Evolutionary conservation across 768 basidiomycete genomes (phyloP).

Genomic region (Serendipita sp.): DNA sequence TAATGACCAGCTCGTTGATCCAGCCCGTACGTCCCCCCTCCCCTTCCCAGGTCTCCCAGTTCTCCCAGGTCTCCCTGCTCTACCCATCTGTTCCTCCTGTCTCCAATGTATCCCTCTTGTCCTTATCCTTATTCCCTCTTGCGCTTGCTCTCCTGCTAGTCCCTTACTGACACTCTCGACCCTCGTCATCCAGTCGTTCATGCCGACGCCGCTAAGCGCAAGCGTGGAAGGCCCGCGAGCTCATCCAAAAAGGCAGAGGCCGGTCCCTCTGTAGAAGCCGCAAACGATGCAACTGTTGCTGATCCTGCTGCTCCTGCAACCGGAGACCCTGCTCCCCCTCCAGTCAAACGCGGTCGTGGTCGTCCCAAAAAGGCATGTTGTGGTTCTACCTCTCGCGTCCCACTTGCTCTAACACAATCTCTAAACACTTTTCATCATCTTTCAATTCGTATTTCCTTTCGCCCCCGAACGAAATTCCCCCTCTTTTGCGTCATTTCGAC

Average conservation of each 20-base stretch:
- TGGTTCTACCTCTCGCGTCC: background rate
- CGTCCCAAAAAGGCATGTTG: constrained; percentile 41
- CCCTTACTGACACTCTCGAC: background rate
- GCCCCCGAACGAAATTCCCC: constrained; percentile 14
- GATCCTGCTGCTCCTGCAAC: background rate
- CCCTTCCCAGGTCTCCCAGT: background rate
- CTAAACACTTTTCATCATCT: constrained; percentile 10
- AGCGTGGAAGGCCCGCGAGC: background rate
- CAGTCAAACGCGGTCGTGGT: constrained; percentile 65
- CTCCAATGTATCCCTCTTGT: background rate
- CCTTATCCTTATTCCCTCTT: background rate
- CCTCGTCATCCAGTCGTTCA: background rate
- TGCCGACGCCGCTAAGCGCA: background rate
- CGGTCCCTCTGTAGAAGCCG: background rate
- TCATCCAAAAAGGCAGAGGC: background rate
- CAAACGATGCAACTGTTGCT: background rate
- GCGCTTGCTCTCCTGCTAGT: background rate
- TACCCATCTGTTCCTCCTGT: background rate
- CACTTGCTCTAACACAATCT: background rate
- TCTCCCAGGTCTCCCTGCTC: background rate
- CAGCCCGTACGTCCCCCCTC: background rate
- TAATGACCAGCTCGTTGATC: constrained; percentile 6
- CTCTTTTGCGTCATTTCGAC: constrained; percentile 8
- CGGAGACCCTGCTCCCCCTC: constrained; percentile 18
- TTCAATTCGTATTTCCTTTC: constrained; percentile 10